Percentiles rank a stretch among this genome's conserved stretches.
Evolutionary conservation across 495 filamentous ascomycete genomes (phyloP).

Genomic region (Xylaria cubensis): DNA sequence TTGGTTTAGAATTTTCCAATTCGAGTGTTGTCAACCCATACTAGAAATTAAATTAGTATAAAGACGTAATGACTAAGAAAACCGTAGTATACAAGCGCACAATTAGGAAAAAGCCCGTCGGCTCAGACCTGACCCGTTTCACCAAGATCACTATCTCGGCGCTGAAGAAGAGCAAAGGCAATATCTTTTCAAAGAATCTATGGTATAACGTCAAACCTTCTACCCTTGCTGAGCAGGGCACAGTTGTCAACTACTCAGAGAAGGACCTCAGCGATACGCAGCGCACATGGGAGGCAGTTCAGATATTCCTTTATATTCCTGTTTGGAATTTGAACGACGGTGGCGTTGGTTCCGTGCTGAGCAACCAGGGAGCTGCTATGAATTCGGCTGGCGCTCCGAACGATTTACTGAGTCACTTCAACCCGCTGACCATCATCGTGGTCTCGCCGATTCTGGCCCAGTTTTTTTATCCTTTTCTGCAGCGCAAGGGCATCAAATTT

Average conservation of each 20-base stretch:
- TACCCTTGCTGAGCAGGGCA: slow-evolving; percentile 46
- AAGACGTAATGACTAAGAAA: not conserved
- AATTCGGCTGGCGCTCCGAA: slow-evolving; percentile 64
- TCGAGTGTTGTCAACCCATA: not conserved
- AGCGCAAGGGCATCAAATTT: slow-evolving; percentile 62
- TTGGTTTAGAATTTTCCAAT: not conserved
- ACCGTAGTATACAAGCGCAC: slow-evolving; percentile 48
- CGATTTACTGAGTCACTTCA: slow-evolving; percentile 68
- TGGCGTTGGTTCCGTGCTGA: slow-evolving; percentile 49
- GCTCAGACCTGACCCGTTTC: slow-evolving; percentile 50
- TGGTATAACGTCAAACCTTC: slow-evolving; percentile 58
- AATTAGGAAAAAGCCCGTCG: slow-evolving; percentile 45
- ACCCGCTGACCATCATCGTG: slow-evolving; percentile 69
- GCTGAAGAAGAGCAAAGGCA: slow-evolving; percentile 51
- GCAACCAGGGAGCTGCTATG: slow-evolving; percentile 45
- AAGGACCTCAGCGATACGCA: slow-evolving; percentile 56
- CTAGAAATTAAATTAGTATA: not conserved
- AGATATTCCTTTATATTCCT: slow-evolving; percentile 62
- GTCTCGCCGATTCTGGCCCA: slow-evolving; percentile 69
- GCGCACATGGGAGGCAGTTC: slow-evolving; percentile 56
- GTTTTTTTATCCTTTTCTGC: slow-evolving; percentile 65
- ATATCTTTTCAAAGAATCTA: slow-evolving; percentile 55
- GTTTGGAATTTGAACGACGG: slow-evolving; percentile 59
- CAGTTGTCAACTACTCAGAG: slow-evolving; percentile 53
- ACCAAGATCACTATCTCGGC: slow-evolving; percentile 48